phyloP scores from a whole-genome alignment of 108 stramenopile species.

The Cyclotella atomus region DNA sequence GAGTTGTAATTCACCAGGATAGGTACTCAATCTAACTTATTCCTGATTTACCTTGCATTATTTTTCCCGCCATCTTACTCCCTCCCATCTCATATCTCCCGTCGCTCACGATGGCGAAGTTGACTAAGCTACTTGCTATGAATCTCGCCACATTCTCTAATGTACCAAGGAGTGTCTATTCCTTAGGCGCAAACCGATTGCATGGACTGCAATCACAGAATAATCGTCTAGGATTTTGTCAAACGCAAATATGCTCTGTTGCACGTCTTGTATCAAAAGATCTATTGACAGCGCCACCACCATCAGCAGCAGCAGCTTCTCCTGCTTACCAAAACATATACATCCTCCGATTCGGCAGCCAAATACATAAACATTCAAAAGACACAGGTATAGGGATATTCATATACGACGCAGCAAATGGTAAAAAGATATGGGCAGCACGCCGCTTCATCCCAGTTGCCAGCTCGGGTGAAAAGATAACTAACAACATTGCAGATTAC shows the following conservation, averaged over 20 bases:
- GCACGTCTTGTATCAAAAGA: not conserved
- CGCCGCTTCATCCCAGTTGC: conserved; percentile 9
- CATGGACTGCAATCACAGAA: no score
- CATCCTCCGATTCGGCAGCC: conserved; percentile 28
- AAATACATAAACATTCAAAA: conserved; percentile 22
- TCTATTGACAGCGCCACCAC: not conserved
- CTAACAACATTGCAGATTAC: conserved; percentile 27
- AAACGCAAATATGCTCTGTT: not conserved
- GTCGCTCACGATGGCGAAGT: no score
- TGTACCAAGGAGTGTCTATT: not conserved
- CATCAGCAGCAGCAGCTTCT: not conserved
- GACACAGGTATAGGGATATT: conserved; percentile 31
- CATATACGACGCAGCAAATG: conserved; percentile 21
- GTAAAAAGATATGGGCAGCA: conserved; percentile 25
- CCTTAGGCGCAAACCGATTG: not conserved
- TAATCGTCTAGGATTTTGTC: not conserved
- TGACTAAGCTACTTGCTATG: no score
- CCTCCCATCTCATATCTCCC: no score
- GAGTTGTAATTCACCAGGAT: no score
- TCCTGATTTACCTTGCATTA: no score
- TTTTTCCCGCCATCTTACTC: no score
- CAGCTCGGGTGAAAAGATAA: not conserved
- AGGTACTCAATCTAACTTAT: no score
- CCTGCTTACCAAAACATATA: conserved; percentile 5
- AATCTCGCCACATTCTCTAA: not conserved